Evolutionary conservation across 345 rosid genomes (phyloP).

Genomic region (Populus deltoides): DNA sequence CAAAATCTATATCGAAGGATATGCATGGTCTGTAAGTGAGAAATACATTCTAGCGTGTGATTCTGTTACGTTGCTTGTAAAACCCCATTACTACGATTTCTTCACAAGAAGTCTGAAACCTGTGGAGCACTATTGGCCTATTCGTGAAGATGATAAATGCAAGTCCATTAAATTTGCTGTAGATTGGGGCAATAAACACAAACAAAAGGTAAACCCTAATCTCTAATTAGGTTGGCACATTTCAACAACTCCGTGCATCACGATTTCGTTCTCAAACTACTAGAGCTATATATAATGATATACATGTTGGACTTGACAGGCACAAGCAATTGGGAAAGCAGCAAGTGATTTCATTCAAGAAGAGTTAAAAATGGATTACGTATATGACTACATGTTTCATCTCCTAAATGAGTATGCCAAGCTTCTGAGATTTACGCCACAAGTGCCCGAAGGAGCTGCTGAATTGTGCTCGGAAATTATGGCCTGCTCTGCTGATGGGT

Average conservation of each 20-base stretch:
- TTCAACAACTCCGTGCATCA: no score
- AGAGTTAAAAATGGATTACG: slow-evolving; percentile 27
- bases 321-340: slow-evolving; percentile 27
- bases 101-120: slow-evolving; percentile 27
- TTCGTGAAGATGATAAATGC: slow-evolving; percentile 24
- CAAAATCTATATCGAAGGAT: slow-evolving; percentile 33
- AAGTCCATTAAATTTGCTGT: slow-evolving; percentile 33
- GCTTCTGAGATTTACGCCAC: slow-evolving; percentile 25
- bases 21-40: slow-evolving; percentile 35
- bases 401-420: slow-evolving; percentile 26
- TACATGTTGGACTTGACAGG: slow-evolving; percentile 7
- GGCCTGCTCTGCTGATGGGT: slow-evolving; percentile 21
- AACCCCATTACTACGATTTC: slow-evolving; percentile 32
- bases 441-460: slow-evolving; percentile 16
- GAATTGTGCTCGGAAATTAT: slow-evolving; percentile 21
- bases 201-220: slow-evolving; percentile 15
- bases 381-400: slow-evolving; percentile 37
- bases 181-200: slow-evolving; percentile 28
- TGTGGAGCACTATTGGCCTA: slow-evolving; percentile 25
- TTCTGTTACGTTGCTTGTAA: slow-evolving; percentile 23
- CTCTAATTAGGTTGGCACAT: no score
- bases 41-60: slow-evolving; percentile 35
- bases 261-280: background rate
- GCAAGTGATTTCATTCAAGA: slow-evolving; percentile 25
- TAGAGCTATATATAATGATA: background rate